Base-by-base conservation (phyloP, 805 yeast genomes). In the Ogataea thermomethanolica region DNA sequence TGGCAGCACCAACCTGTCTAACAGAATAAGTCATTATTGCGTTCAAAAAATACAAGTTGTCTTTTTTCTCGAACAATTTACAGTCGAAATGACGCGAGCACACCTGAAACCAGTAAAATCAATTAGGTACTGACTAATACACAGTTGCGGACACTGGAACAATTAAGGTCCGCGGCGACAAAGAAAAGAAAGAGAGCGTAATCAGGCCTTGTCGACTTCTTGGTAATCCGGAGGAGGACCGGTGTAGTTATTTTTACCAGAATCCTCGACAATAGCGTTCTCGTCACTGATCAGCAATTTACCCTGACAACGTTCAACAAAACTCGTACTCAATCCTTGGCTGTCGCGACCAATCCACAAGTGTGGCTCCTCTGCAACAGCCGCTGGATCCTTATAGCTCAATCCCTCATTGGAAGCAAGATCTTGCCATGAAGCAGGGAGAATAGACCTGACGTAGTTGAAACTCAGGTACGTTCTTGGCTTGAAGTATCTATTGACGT, bases 1-100 rank as follows among this genome's bases (percentile, higher is more conserved):
- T 81, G 64, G 93, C 88, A 54, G 97, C 95, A 61, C 96, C 99
- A 60, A 90, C 72, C 71, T 84, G 90, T 76, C 96, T 95, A 50
- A 93, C 76, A 46, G 91, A 69, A 81, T 84, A 91, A 51, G 78
- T 67, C 91, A 84, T 84, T 25, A 11, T 33, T 8, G 17, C 8
- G 13, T 12, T 11, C 21, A 7, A 24, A 25, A 20, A 29, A 35
- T 35, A 25, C 25, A 27, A 35, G 30, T 35, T 26, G 25, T 28
- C 35, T 30, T 38, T 32, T 30, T 35, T 30, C 35, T 25, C 36
- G 36, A 31, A 35, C 35, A 43, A 43, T 8, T 11, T 26, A 15
- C 7, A 25, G 9, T 15, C 17, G 8, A 31, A 25, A 25, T 13
- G 20, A 23, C 27, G 33, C n/a, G 8, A 5, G 14, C 11, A 39